These are phyloP conservation scores for Talaromyces sp. DNA, from an alignment of 2,329 filamentous ascomycete species.

Conservation along the genomic window DNA sequence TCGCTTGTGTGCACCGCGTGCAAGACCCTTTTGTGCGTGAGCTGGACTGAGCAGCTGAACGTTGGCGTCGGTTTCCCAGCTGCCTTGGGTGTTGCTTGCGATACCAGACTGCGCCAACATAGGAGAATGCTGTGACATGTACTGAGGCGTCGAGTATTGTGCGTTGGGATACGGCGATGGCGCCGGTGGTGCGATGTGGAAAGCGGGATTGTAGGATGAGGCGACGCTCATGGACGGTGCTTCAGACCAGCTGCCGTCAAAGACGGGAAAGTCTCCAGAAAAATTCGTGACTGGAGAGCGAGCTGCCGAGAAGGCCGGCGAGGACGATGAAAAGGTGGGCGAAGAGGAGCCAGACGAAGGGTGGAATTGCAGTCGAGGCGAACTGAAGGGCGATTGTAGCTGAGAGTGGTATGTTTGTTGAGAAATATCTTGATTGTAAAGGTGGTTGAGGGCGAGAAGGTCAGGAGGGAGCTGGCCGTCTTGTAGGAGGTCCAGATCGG, in stretches of 20 bases:
- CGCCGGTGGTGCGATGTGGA: slow-evolving; percentile 31
- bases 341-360: slow-evolving; percentile 38
- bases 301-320: slow-evolving; percentile 30
- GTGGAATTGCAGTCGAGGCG: slow-evolving; percentile 29
- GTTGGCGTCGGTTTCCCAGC: slow-evolving; percentile 31
- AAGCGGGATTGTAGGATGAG: slow-evolving; percentile 37
- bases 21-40: slow-evolving; percentile 28
- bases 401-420: slow-evolving; percentile 18
- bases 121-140: slow-evolving; percentile 24
- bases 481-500: slow-evolving; percentile 32
- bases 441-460: slow-evolving; percentile 19
- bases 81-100: slow-evolving; percentile 32
- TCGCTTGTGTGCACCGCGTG: slow-evolving; percentile 33
- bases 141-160: slow-evolving; percentile 21
- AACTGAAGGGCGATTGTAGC: slow-evolving; percentile 34
- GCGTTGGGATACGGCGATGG: slow-evolving; percentile 30
- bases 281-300: slow-evolving; percentile 28
- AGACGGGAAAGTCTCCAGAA: slow-evolving; percentile 24
- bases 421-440: slow-evolving; percentile 10
- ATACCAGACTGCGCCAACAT: slow-evolving; percentile 41
- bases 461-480: slow-evolving; percentile 37
- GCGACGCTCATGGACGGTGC: slow-evolving; percentile 38
- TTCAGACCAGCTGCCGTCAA: slow-evolving; percentile 31
- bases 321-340: slow-evolving; percentile 22
- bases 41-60: slow-evolving; percentile 36